These are phyloP conservation scores for Rhizoclosmatium globosum DNA, from an alignment of 192 early-diverging fungal genomes.

Conservation along the genomic window DNA sequence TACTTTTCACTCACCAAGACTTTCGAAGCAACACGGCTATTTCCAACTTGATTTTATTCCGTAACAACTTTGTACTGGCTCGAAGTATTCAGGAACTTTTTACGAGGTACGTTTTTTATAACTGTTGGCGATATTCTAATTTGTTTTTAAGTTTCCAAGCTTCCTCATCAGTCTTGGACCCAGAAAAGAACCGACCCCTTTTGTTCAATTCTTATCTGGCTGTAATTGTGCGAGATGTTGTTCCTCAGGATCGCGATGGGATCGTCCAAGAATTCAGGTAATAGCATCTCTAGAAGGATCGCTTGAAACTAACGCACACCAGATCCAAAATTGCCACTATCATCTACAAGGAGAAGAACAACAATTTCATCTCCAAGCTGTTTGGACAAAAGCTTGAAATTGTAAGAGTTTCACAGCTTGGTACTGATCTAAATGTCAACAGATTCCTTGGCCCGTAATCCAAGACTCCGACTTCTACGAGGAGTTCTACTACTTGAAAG, in stretches of 20 bases:
- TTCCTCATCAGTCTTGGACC: not conserved
- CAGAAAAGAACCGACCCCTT: not conserved
- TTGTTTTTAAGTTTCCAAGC: not conserved
- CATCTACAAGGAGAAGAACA: not conserved
- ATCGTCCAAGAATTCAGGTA: slow-evolving; percentile 1
- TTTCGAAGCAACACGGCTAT: not conserved
- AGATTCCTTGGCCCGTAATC: slow-evolving; percentile 15
- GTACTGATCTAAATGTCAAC: not conserved
- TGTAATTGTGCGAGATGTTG: not conserved
- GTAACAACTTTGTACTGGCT: not conserved
- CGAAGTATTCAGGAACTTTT: not conserved
- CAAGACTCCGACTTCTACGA: slow-evolving; percentile 16
- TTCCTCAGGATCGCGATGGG: not conserved
- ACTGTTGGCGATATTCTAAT: not conserved
- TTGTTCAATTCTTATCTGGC: slow-evolving; percentile 5
- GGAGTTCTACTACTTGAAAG: not conserved
- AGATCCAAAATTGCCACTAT: slow-evolving; percentile 4
- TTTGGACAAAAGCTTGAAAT: slow-evolving; percentile 2
- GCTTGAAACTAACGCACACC: not conserved
- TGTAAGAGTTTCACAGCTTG: not conserved
- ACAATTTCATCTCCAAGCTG: slow-evolving; percentile 16
- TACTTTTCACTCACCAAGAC: not conserved
- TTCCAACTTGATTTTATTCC: slow-evolving; percentile 6
- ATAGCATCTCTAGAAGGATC: not conserved
- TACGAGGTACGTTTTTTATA: not conserved